A percentile compares a stretch with the other conserved stretches of the same genome.
These are phyloP conservation scores for Ceratobasidium sp. DNA, from an alignment of 1,284 basidiomycete genomes.

Conservation along the genomic window DNA sequence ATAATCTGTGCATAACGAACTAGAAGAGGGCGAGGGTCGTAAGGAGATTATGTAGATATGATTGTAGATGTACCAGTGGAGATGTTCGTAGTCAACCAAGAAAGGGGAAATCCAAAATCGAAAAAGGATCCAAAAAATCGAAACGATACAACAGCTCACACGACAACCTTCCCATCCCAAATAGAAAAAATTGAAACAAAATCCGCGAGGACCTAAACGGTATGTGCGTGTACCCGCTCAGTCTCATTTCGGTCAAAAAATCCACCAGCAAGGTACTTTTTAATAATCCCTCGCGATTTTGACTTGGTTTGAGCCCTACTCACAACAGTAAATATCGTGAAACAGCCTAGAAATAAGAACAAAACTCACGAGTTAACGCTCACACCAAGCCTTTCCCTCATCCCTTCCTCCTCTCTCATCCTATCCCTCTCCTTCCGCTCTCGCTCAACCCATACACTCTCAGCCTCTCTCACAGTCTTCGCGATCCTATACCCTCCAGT, in stretches of 20 bases:
- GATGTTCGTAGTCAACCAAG: too few species aligned
- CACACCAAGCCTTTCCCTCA: constrained; percentile 11
- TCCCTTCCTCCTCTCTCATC: constrained; percentile 14
- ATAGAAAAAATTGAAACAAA: too few species aligned
- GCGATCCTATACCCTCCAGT: constrained; percentile 28
- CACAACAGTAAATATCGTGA: too few species aligned
- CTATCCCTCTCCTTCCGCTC: constrained; percentile 27
- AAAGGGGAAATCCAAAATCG: too few species aligned
- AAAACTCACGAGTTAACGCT: background rate
- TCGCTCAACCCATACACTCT: constrained; percentile 25
- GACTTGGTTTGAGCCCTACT: background rate
- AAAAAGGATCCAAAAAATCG: too few species aligned
- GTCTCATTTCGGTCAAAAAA: background rate
- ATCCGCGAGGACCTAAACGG: background rate
- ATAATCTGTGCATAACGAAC: too few species aligned
- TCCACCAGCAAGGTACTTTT: constrained; percentile 6
- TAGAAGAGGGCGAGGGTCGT: too few species aligned
- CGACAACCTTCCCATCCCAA: too few species aligned
- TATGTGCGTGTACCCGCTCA: constrained; percentile 19
- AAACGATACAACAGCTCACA: too few species aligned
- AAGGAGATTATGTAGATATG: too few species aligned
- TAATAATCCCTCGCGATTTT: background rate
- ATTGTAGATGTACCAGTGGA: too few species aligned
- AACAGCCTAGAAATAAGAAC: too few species aligned
- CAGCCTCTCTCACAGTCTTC: constrained; percentile 33